Percentiles rank a stretch among this genome's conserved stretches.
Conservation (phyloP, 129 eudicot species). For the Helichrysum umbraculigerum region DNA sequence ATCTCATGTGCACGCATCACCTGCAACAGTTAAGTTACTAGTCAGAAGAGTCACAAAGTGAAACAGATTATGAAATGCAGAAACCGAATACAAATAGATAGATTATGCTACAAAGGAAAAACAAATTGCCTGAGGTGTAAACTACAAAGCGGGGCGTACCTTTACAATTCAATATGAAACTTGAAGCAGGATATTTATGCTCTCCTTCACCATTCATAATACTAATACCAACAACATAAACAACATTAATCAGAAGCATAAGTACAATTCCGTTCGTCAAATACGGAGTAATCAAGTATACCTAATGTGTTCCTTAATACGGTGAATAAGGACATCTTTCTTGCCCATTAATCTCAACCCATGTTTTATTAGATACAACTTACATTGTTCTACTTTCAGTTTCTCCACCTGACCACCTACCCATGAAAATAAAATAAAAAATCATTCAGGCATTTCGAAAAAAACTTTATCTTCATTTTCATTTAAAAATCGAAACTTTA, state of each 20-base stretch:
- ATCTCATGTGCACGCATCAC: constrained; percentile 94
- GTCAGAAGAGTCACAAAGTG: neutral
- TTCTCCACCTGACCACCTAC: constrained; percentile 65
- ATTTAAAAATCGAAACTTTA: neutral
- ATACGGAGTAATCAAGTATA: no score
- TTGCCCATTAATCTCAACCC: constrained; percentile 80
- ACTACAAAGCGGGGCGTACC: constrained; percentile 38
- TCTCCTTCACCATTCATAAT: constrained; percentile 73
- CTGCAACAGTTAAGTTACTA: constrained; percentile 42
- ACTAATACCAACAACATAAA: no score
- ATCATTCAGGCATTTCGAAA: constrained; percentile 19
- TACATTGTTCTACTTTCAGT: constrained; percentile 84
- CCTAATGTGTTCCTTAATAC: constrained; percentile 86
- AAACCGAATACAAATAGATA: neutral
- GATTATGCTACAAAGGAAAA: neutral
- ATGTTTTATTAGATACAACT: constrained; percentile 74
- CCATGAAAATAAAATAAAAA: neutral
- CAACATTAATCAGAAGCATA: no score
- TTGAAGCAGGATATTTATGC: constrained; percentile 66
- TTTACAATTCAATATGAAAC: constrained; percentile 82
- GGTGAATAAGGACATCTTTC: constrained; percentile 56
- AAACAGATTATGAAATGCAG: neutral
- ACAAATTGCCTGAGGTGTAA: neutral
- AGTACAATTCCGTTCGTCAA: no score
- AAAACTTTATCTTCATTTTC: constrained; percentile 5